Evolutionary conservation across 2,329 filamentous ascomycete genomes (phyloP).

Genomic region (Sporothrix mexicana): DNA sequence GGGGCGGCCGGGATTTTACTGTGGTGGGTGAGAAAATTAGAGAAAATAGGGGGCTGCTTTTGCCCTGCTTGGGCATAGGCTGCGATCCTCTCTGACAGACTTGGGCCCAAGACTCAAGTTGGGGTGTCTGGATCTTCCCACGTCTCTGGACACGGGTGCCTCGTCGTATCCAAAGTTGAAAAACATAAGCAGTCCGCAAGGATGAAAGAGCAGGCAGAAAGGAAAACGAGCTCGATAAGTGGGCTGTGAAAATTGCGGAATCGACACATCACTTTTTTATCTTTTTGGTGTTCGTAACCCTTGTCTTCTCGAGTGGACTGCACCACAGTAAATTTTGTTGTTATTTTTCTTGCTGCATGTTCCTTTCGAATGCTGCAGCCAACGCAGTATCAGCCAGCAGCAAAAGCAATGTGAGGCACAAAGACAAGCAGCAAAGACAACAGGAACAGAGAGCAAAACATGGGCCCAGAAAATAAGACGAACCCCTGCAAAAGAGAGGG

Average conservation of each 20-base stretch:
- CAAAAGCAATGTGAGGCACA: not conserved
- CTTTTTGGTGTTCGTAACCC: not conserved
- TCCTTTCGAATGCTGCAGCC: not conserved
- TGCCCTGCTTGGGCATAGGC: not conserved
- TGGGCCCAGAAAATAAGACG: not conserved
- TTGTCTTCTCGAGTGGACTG: not conserved
- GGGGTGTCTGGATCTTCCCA: not conserved
- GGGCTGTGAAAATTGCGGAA: not conserved
- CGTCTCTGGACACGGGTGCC: conserved; percentile 10
- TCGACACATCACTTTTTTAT: conserved; percentile 6
- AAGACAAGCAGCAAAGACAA: not conserved
- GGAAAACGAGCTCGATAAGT: not conserved
- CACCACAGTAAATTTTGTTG: not conserved
- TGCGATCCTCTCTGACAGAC: not conserved
- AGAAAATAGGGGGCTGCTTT: not conserved
- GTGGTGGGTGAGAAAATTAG: not conserved
- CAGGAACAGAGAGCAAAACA: not conserved
- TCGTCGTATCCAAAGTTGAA: conserved; percentile 14
- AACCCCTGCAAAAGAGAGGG: not conserved
- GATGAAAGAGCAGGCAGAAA: not conserved
- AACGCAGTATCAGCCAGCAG: not conserved
- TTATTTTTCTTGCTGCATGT: not conserved
- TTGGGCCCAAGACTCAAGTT: too few relatives aligned
- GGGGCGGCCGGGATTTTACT: not conserved
- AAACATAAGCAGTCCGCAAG: not conserved